These are phyloP conservation scores for Chaetomium strumarium DNA, from an alignment of 2,329 filamentous ascomycete genomes.

Conservation along the genomic window DNA sequence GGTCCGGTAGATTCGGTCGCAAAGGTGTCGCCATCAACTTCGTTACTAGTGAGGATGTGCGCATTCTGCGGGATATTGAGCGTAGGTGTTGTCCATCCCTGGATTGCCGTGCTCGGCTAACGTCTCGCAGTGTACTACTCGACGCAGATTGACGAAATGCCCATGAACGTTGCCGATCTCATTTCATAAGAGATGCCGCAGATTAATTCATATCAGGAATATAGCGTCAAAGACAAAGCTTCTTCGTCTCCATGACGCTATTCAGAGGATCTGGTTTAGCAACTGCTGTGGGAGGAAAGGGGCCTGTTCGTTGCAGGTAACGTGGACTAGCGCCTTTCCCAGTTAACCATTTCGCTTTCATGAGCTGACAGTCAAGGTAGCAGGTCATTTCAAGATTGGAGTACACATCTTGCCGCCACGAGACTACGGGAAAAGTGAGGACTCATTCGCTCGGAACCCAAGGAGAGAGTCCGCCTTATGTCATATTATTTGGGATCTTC, in stretches of 20 bases:
- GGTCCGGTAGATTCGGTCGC: slow-evolving; percentile 89
- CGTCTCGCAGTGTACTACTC: slow-evolving; percentile 72
- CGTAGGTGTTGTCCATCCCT: slow-evolving; percentile 46
- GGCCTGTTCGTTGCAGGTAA: slow-evolving; percentile 16
- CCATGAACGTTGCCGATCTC: slow-evolving; percentile 79
- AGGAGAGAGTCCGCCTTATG: too few species aligned
- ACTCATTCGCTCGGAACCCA: too few species aligned
- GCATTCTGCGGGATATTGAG: slow-evolving; percentile 96
- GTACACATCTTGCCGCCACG: too few species aligned
- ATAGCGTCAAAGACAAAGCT: neutral
- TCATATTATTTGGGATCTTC: too few species aligned
- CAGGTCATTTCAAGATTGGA: slow-evolving; percentile 1
- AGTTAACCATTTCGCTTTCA: neutral
- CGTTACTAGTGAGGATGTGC: slow-evolving; percentile 94
- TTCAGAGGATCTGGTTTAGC: slow-evolving; percentile 3
- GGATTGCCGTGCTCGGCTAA: slow-evolving; percentile 6
- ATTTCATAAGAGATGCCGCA: slow-evolving; percentile 37
- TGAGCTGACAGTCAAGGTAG: neutral
- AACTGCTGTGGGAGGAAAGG: slow-evolving; percentile 26
- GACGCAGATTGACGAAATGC: slow-evolving; percentile 97
- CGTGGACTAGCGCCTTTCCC: neutral
- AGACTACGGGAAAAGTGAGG: too few species aligned
- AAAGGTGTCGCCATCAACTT: slow-evolving; percentile 99
- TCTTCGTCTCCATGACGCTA: neutral
- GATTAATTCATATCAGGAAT: neutral